Evolutionary conservation across 2,329 filamentous ascomycete genomes (phyloP), one percentile per base, ranked within the genome.

Genomic region (Diaporthe sp.): DNA sequence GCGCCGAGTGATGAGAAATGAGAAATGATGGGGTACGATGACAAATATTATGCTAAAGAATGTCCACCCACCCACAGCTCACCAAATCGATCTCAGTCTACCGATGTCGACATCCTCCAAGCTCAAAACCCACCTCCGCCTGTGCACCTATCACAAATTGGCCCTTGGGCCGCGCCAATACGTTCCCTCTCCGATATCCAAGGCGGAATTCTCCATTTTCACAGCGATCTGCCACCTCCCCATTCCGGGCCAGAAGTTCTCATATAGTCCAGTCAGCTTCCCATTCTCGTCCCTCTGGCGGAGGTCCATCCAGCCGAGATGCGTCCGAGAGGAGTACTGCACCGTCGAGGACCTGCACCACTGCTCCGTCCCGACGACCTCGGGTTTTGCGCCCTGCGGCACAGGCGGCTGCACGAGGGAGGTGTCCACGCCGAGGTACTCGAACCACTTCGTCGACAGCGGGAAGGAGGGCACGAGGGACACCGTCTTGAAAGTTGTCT

Each of bases 331-430:
- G 17, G 81, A 80, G 4, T 76, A 78, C 60, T 84, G 77, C 0
- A 58, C 71, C 1, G 85, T 84, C 28, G 79, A 50, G 35, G 86
- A 78, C 71, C 81, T 80, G 76, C 82, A 85, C 88, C 88, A 90
- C n/a, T 79, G 78, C 22, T 85, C 78, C 0, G 87, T 89, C 2
- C 86, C 86, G 1, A 84, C 82, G 1, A 89, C 79, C 78, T 89
- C 87, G 42, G 79, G 82, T 58, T 83, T 81, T 3, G 78, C 58
- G 5, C 85, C 86, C 2, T 79, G 77, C 0, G 87, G 88, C 0
- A 90, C 78, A 0, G 88, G 88, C 3, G 88, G 88, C 57, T 87
- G 85, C n/a, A 87, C 85, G 13, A 89, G 79, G 0, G 80, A 82
- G 1, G 83, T 77, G 74, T 87, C 82, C 42, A 89, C 73, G 25